These are phyloP conservation scores for Pseudozyma thailandica DNA, from an alignment of 1,284 basidiomycete genomes.

Conservation along the genomic window DNA sequence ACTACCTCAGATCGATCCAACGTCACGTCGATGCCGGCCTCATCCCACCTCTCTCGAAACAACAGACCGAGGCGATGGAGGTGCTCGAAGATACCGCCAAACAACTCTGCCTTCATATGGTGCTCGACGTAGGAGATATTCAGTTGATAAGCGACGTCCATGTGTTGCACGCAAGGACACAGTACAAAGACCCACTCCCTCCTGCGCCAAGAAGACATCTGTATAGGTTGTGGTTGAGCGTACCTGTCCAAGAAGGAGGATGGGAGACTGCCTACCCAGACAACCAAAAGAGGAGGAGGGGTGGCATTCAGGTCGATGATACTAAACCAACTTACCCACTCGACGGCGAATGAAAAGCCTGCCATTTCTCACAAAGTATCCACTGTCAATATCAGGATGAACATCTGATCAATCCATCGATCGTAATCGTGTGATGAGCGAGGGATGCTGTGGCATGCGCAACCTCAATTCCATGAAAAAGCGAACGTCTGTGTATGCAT, in stretches of 20 bases:
- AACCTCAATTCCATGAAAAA: too few species aligned
- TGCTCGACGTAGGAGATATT: conserved; percentile 69
- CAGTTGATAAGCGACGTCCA: conserved; percentile 61
- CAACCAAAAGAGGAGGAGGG: conserved; percentile 65
- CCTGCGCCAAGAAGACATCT: conserved; percentile 69
- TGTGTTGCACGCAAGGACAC: conserved; percentile 70
- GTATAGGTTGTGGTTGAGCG: conserved; percentile 70
- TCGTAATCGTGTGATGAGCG: too few species aligned
- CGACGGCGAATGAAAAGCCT: conserved; percentile 67
- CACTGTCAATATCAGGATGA: neutral
- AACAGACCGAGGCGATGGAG: conserved; percentile 69
- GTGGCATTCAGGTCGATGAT: conserved; percentile 66
- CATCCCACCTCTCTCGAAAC: conserved; percentile 66
- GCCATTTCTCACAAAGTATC: neutral
- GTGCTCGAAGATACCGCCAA: conserved; percentile 70
- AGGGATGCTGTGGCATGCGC: too few species aligned
- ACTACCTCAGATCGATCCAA: conserved; percentile 60
- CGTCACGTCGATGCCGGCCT: conserved; percentile 68
- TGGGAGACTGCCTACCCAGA: conserved; percentile 69
- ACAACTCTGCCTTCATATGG: conserved; percentile 69
- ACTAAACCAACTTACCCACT: conserved; percentile 68
- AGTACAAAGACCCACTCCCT: conserved; percentile 69
- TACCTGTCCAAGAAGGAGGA: conserved; percentile 68
- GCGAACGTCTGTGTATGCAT: too few species aligned
- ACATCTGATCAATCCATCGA: too few species aligned